Base-by-base conservation (phyloP, 2,329 filamentous ascomycete species). In the Onygenales sp. region DNA sequence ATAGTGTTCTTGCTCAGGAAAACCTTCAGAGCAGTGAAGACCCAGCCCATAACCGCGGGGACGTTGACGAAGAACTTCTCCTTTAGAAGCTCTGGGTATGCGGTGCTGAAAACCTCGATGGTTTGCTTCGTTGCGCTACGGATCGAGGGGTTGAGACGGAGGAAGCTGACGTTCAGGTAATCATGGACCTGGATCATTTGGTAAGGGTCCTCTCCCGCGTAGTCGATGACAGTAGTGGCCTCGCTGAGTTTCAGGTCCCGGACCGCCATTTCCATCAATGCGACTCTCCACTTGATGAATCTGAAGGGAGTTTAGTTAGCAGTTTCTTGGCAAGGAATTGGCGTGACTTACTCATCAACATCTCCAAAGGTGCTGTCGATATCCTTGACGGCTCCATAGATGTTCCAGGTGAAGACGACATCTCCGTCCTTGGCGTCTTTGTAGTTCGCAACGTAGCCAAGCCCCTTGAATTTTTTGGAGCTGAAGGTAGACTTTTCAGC, bases 51-150 rank as follows among this genome's bases (percentile, higher is more conserved):
- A 63, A 96, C 78, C 53, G 84, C 72, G 0, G 92, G 92, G 5
- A 96, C 89, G 64, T 96, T 96, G 73, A 96, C 87, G 67, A 96
- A 96, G 78, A 91, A 96, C 77, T 96, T 96, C 74, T 92, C 82
- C 62, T 82, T 83, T 48, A 96, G 79, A 8, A 95, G 82, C 75
- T 96, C 92, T 0, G 92, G 91, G 73, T 96, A 96, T 60, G 87
- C 87, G 60, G 81, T 83, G 50, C 84, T 81, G 68, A 96, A 89
- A 50, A 87, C 78, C 57, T 86, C 79, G 68, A 96, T 94, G 45
- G 88, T 91, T 73, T 91, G 83, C 64, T 83, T 84, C 59, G 83
- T 86, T 13, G 88, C 87, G 3, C 83, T 78, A 69, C 87, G 90
- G 70, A 93, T 84, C 54, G 79, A 76, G 0, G 87, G 80, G 54